Conservation (phyloP, 371 early-diverging fungal species). For the Rhizomucor pusillus region DNA sequence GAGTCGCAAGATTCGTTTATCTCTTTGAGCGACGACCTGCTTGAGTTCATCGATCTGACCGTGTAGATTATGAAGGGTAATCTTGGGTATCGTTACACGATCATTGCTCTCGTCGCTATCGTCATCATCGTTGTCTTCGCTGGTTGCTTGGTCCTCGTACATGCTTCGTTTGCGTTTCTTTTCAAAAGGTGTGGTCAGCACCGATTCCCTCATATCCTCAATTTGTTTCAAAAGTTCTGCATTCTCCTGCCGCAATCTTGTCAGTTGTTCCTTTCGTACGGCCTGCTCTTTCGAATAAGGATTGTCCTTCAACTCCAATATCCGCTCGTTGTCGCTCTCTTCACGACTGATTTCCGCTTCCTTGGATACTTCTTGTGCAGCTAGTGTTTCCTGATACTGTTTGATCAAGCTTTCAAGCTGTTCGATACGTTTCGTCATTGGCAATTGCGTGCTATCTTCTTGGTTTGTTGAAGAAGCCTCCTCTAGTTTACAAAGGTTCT, state of each 20-base stretch:
- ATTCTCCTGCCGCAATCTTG: conserved; percentile 63
- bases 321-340: conserved; percentile 21
- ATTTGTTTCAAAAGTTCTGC: conserved; percentile 26
- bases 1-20: conserved; percentile 65
- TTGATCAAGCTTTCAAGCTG: conserved; percentile 60
- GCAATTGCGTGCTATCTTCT: conserved; percentile 47
- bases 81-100: conserved; percentile 44
- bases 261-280: conserved; percentile 62
- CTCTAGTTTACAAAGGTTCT: conserved; percentile 66
- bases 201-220: background rate
- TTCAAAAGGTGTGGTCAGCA: background rate
- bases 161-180: conserved; percentile 1
- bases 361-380: background rate
- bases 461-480: conserved; percentile 22
- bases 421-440: conserved; percentile 56
- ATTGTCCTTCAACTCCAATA: conserved; percentile 72
- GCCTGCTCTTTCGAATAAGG: conserved; percentile 65
- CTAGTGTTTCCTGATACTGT: conserved; percentile 2
- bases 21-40: conserved; percentile 41
- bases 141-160: too few species aligned
- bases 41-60: conserved; percentile 40
- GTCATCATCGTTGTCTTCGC: background rate
- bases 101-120: background rate
- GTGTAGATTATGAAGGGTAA: conserved; percentile 54
- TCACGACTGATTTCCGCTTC: background rate